Evolutionary conservation across 495 filamentous ascomycete genomes (phyloP), one percentile per base, ranked within the genome.

Genomic region (Neurospora tetraspora): DNA sequence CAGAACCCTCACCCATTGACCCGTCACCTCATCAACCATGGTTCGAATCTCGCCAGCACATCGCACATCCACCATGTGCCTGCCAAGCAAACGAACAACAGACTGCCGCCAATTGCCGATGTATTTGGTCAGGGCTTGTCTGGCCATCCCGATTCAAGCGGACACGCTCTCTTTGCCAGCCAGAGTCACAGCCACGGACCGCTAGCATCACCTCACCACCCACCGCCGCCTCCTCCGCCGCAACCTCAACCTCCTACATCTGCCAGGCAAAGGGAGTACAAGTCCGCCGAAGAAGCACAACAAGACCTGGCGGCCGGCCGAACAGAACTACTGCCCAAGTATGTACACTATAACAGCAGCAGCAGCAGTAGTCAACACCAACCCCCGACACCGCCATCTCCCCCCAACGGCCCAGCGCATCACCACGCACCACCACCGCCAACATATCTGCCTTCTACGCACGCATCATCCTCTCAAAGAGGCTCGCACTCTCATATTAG

Each of bases 201-300:
- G 0, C 89, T 96, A 47, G 91, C 94, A 18, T 94, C 92, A 6
- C 96, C 96, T 1, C 89, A 93, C 77, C 81, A 88, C 80, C 81
- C 82, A 3, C 84, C 83, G 14, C 79, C 78, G 11, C 80, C 80
- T 65, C 77, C 78, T 3, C 82, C 81, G 31, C 79, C 75, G 18
- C 80, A 81, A 70, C 81, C 81, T 18, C 83, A 83, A 68, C 73
- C 76, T 14, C 81, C 81, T 10, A 77, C 80, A 71, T 82, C 85
- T 27, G 85, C 86, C 36, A 89, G 96, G 71, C 86, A 89, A 4
- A 89, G 95, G 45, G 96, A 99, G 79, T 98, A 97, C 79, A 92
- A 92, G 73, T 97, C 96, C 2, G 96, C 96, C 16, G 96, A 99
- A 79, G 96, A 99, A 79, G 96, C 92, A 8, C 93, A 98, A 70